These are phyloP conservation scores for Curvularia sp. DNA, from an alignment of 2,329 filamentous ascomycete genomes.

Conservation along the genomic window DNA sequence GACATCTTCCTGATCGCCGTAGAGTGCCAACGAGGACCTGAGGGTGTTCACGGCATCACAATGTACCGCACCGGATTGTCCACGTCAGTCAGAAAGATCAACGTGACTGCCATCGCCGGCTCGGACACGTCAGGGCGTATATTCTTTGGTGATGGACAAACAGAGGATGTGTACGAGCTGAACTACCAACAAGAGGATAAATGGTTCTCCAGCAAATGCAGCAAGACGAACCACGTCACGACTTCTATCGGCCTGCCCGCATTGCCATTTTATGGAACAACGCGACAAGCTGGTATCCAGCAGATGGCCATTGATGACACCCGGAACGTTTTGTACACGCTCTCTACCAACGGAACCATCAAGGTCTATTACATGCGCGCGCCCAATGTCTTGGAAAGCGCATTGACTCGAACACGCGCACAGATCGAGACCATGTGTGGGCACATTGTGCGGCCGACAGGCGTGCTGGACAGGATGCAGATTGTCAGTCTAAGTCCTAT, in stretches of 20 bases:
- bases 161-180: conserved; percentile 91
- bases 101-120: conserved; percentile 79
- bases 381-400: conserved; percentile 59
- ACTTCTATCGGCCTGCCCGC: conserved; percentile 69
- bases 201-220: conserved; percentile 90
- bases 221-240: conserved; percentile 87
- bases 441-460: conserved; percentile 78
- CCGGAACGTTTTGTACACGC: conserved; percentile 85
- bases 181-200: conserved; percentile 97
- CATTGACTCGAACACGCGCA: conserved; percentile 62
- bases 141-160: conserved; percentile 83
- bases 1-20: conserved; percentile 91
- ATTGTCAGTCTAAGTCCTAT: conserved; percentile 90
- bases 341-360: conserved; percentile 88
- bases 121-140: conserved; percentile 83
- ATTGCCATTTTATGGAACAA: conserved; percentile 37
- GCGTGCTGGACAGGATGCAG: conserved; percentile 70
- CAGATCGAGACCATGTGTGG: conserved; percentile 74
- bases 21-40: conserved; percentile 67
- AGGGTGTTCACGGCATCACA: conserved; percentile 74
- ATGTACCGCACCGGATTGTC: conserved; percentile 91
- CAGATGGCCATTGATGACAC: conserved; percentile 90
- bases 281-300: conserved; percentile 67
- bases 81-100: conserved; percentile 75
- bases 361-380: conserved; percentile 87